Evolutionary conservation across 1,284 basidiomycete genomes (phyloP).

Genomic region (Cystobasidium slooffiae): DNA sequence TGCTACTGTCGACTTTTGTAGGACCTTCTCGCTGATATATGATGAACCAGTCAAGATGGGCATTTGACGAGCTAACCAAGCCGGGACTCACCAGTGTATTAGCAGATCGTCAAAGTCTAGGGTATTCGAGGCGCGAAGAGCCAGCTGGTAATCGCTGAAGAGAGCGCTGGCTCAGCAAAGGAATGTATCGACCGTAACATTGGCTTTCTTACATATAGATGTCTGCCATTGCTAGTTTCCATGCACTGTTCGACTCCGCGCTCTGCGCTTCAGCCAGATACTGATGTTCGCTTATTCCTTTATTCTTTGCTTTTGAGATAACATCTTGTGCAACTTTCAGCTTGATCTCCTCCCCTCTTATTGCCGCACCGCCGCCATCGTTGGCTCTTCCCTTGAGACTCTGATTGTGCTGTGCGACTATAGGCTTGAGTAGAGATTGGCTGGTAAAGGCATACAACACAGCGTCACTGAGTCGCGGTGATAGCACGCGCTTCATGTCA

Average conservation of each 20-base stretch:
- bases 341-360: conserved; percentile 65
- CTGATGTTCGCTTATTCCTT: conserved; percentile 64
- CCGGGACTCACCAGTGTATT: conserved; percentile 62
- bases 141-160: conserved; percentile 67
- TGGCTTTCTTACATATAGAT: conserved; percentile 14
- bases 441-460: conserved; percentile 17
- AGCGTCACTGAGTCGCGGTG: not conserved
- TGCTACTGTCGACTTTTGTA: conserved; percentile 64
- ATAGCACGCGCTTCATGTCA: conserved; percentile 4
- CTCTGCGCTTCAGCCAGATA: conserved; percentile 41
- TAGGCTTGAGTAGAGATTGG: conserved; percentile 63
- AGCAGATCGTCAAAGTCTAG: conserved; percentile 91
- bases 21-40: conserved; percentile 67
- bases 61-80: not conserved
- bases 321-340: conserved; percentile 66
- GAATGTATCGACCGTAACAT: no score
- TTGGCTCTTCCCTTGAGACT: conserved; percentile 56
- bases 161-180: not conserved
- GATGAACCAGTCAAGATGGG: not conserved
- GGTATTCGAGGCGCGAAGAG: conserved; percentile 68
- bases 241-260: conserved; percentile 41
- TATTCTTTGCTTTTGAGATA: conserved; percentile 82
- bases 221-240: conserved; percentile 43
- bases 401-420: conserved; percentile 67
- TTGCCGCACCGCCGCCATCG: conserved; percentile 32